Evolutionary conservation across 2,329 filamentous ascomycete species (phyloP).

Genomic region (Epichloe gansuensis): DNA sequence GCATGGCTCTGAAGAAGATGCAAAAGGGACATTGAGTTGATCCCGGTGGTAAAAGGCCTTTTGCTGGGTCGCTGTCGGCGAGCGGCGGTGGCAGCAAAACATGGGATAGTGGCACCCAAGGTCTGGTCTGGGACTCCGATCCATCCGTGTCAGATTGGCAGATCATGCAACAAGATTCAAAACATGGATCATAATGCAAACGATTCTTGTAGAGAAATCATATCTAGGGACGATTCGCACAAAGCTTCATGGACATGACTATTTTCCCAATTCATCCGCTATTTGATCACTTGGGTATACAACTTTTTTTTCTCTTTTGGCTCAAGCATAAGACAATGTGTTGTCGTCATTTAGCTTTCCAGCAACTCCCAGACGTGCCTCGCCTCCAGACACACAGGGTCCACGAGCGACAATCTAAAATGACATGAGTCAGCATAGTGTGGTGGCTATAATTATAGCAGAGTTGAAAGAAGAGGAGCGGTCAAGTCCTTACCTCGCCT

Average conservation of each 20-base stretch:
- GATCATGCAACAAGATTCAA: not conserved
- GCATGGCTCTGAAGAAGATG: slow-evolving; percentile 24
- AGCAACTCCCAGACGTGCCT: slow-evolving; percentile 48
- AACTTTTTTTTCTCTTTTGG: not conserved
- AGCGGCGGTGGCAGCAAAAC: slow-evolving; percentile 4
- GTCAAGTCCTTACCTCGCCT: slow-evolving; percentile 45
- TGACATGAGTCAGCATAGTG: not conserved
- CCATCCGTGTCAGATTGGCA: not conserved
- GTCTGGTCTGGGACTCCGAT: slow-evolving; percentile 15
- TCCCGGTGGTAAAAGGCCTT: not conserved
- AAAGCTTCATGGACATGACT: not conserved
- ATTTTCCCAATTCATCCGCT: not conserved
- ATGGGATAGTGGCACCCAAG: slow-evolving; percentile 24
- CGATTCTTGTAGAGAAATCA: not conserved
- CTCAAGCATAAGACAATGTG: slow-evolving; percentile 47
- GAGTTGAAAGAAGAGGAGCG: not conserved
- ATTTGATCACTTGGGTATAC: not conserved
- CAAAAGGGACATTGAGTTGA: slow-evolving; percentile 21
- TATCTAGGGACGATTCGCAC: not conserved
- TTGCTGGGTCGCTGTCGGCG: not conserved
- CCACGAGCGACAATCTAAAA: slow-evolving; percentile 57
- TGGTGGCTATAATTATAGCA: too few relatives aligned
- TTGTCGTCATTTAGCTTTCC: slow-evolving; percentile 59
- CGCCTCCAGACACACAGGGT: slow-evolving; percentile 57
- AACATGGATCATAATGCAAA: not conserved